Evolutionary conservation across 805 yeast species (phyloP), one percentile per base, ranked within the genome.

Genomic region (Candida argentea): DNA sequence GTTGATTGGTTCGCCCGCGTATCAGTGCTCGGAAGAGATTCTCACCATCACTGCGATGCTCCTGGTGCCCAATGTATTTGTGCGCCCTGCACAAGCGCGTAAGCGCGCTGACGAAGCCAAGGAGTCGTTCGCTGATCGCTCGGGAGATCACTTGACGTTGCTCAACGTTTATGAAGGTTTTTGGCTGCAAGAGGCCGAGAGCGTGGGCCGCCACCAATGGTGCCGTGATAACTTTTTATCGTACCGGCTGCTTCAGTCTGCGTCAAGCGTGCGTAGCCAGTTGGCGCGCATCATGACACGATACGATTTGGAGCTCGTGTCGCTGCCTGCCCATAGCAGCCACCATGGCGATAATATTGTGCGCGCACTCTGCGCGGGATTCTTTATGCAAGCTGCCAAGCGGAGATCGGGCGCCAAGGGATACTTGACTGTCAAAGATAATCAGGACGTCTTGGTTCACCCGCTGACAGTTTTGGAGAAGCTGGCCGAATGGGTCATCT

Each of bases 341-440:
- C 48, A 50, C 23, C 86, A 83, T 57, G 78, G 76, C 53, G 76
- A 70, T 42, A 80, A 84, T 44, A 76, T 91, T 38, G 69, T 94
- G 32, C 82, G 80, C 52, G 95, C 97, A 0, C 57, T 91, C 33
- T 69, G 84, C 4, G 71, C 84, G n/a, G 98, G 98, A 2, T 87
- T 86, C 54, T 91, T 91, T 64, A 87, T 91, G 97, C 98, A 91
- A 61, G 94, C 83, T 31, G 97, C 96, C 19, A 91, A 87, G 61
- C 84, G 83, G 63, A 75, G 73, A 60, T 71, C 81, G n/a, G 67
- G 72, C 23, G 80, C 78, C 44, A 59, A 58, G 39, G 87, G 83
- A n/a, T 89, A 80, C 52, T 69, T 82, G 42, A 91, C 98, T 0
- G 81, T 87, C 28, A 86, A 86, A 56, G 98, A 91, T 55, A 86